Conservation (phyloP, 805 yeast genomes). For the Hanseniaspora guilliermondii region DNA sequence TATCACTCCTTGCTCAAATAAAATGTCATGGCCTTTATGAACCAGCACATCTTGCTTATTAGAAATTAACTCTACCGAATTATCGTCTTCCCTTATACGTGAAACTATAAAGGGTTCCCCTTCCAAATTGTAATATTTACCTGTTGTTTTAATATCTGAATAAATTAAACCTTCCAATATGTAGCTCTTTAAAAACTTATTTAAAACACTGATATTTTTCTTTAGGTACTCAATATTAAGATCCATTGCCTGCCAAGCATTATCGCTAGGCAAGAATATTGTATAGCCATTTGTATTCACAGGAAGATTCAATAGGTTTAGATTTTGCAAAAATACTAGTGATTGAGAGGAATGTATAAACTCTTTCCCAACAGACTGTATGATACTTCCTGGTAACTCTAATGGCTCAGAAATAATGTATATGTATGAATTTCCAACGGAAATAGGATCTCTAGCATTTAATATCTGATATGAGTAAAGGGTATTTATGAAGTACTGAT, state of each 20-base stretch:
- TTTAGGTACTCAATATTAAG: constrained; percentile 49
- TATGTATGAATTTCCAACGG: constrained; percentile 53
- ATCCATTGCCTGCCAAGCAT: constrained; percentile 55
- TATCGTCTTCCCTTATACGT: constrained; percentile 14
- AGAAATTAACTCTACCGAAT: constrained; percentile 15
- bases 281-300: constrained; percentile 57
- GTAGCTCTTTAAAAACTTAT: constrained; percentile 42
- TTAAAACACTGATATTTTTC: constrained; percentile 38
- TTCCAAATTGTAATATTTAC: constrained; percentile 25
- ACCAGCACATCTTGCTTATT: constrained; percentile 20
- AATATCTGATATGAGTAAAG: neutral
- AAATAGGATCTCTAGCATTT: constrained; percentile 29
- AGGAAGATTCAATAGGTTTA: constrained; percentile 40
- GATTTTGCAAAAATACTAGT: constrained; percentile 41
- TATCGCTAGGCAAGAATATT: constrained; percentile 61
- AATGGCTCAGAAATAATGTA: constrained; percentile 52
- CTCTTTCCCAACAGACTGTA: constrained; percentile 52
- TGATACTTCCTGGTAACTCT: constrained; percentile 50
- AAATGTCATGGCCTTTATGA: constrained; percentile 42
- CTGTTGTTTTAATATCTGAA: constrained; percentile 39
- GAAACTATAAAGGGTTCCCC: constrained; percentile 20
- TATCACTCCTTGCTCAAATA: constrained; percentile 75
- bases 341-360: constrained; percentile 50
- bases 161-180: constrained; percentile 56
- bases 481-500: neutral